These are phyloP conservation scores for Avena atlantica DNA, from an alignment of 176 grass and related monocot genomes.

Conservation along the genomic window DNA sequence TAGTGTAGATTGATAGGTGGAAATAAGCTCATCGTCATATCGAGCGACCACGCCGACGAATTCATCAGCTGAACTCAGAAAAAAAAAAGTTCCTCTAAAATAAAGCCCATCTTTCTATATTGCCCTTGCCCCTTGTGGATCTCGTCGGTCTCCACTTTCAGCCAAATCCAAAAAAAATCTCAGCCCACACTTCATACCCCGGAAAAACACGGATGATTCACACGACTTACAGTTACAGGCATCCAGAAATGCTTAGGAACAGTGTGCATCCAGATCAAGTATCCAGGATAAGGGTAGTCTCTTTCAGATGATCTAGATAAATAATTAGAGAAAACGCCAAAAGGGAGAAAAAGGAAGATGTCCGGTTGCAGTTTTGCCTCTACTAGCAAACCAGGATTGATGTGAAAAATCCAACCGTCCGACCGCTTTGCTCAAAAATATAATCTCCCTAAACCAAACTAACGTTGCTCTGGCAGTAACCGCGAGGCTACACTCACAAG, in stretches of 20 bases:
- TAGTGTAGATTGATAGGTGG: background rate
- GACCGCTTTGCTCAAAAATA: conserved; percentile 11
- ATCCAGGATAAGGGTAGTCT: background rate
- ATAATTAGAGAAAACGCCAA: conserved; percentile 18
- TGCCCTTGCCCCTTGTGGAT: background rate
- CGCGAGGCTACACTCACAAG: conserved; percentile 15
- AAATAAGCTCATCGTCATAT: background rate
- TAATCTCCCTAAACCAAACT: background rate
- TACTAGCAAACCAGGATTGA: conserved; percentile 35
- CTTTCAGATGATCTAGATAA: conserved; percentile 13
- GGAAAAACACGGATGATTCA: background rate
- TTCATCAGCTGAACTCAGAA: too few species aligned
- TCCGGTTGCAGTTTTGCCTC: conserved; percentile 21
- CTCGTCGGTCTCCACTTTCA: background rate
- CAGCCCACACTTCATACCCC: background rate
- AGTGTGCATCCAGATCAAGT: background rate
- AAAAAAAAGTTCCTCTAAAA: too few species aligned
- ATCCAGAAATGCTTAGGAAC: background rate
- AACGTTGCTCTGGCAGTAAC: background rate
- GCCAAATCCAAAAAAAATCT: background rate
- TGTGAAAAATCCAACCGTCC: conserved; percentile 40
- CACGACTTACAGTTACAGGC: background rate
- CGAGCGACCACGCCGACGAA: too few species aligned
- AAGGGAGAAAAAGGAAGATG: background rate
- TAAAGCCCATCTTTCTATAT: background rate